Evolutionary conservation across 257 asterid genomes (phyloP).

Genomic region (Forsythia suspensa): DNA sequence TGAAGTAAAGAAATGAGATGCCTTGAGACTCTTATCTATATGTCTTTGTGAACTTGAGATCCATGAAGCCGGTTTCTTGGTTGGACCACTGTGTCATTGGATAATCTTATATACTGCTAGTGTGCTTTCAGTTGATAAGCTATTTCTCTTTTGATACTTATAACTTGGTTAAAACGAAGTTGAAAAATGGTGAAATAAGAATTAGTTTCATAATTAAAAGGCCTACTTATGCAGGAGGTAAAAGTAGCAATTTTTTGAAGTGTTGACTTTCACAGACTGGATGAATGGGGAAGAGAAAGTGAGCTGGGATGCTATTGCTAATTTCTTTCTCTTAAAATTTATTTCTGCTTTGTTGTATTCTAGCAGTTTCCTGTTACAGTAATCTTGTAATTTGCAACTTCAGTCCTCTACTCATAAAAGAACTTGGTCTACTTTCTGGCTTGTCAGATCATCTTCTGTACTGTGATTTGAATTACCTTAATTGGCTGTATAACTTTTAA

Average conservation of each 20-base stretch:
- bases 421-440: not conserved
- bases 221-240: not conserved
- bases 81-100: not conserved
- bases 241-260: not conserved
- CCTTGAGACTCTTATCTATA: not conserved
- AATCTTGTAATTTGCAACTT: not conserved
- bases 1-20: not conserved
- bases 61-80: not conserved
- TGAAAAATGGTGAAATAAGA: not conserved
- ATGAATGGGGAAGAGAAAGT: not conserved
- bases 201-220: not conserved
- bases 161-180: not conserved
- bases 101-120: not conserved
- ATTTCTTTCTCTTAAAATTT: not conserved
- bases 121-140: not conserved
- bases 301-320: not conserved
- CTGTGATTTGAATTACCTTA: not conserved
- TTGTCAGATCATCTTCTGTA: not conserved
- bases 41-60: not conserved
- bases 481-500: not conserved
- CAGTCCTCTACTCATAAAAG: not conserved
- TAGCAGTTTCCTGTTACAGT: not conserved
- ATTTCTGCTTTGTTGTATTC: not conserved
- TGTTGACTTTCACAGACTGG: not conserved
- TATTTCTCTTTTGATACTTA: not conserved